phyloP scores from a whole-genome alignment of 495 filamentous ascomycete genomes.

The Podospora australis region DNA sequence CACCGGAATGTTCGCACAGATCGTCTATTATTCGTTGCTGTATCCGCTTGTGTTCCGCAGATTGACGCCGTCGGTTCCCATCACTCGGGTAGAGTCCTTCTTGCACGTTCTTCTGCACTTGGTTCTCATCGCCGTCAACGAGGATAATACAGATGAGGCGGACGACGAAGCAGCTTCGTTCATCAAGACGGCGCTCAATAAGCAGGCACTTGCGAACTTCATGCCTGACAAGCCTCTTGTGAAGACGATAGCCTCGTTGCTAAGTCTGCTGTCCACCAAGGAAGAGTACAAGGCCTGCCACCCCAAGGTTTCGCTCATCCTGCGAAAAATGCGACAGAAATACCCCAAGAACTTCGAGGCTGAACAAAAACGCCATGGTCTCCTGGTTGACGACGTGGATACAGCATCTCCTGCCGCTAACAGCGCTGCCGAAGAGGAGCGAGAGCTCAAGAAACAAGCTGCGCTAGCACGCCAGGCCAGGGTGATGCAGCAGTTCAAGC shows the following conservation, averaged over 20 bases:
- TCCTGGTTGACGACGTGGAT: constrained; percentile 46
- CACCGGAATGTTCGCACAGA: constrained; percentile 80
- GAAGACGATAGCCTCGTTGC: constrained; percentile 65
- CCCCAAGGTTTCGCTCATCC: constrained; percentile 74
- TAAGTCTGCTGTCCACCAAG: constrained; percentile 67
- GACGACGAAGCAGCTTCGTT: constrained; percentile 52
- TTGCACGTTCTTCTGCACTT: constrained; percentile 87
- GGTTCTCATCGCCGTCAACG: constrained; percentile 70
- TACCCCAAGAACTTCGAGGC: constrained; percentile 60
- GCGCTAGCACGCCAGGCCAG: constrained; percentile 82
- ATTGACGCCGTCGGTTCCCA: constrained; percentile 63
- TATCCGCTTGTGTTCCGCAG: constrained; percentile 63
- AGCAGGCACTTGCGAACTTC: constrained; percentile 50
- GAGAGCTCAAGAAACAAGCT: constrained; percentile 79
- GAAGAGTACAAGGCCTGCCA: constrained; percentile 73
- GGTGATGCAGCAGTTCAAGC: constrained; percentile 95
- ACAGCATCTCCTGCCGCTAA: constrained; percentile 48
- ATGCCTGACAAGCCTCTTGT: constrained; percentile 39
- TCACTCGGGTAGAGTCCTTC: constrained; percentile 82
- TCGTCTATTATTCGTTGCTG: constrained; percentile 80
- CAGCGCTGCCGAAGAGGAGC: constrained; percentile 60
- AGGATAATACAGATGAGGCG: constrained; percentile 63
- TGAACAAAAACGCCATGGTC: constrained; percentile 46
- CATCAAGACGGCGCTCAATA: constrained; percentile 58
- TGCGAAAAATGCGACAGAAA: constrained; percentile 83